Percentiles rank a stretch among this genome's conserved stretches.
These are phyloP conservation scores for Fusarium nematophilum DNA, from an alignment of 2,329 filamentous ascomycete genomes.

Conservation along the genomic window DNA sequence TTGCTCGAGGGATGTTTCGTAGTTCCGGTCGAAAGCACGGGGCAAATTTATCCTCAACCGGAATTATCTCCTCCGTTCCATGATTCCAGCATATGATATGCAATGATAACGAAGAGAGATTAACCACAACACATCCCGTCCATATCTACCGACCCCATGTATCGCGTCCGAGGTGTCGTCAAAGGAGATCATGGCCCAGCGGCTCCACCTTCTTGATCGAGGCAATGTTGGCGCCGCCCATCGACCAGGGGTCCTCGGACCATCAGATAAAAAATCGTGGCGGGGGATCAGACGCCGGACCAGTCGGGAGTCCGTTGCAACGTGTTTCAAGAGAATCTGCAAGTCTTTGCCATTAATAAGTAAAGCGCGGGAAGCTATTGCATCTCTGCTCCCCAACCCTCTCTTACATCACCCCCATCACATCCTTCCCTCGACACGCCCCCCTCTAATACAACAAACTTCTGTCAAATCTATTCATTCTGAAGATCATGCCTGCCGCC, in stretches of 20 bases:
- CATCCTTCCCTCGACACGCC: neutral
- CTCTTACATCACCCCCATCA: neutral
- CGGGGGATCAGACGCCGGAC: neutral
- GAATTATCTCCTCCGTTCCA: neutral
- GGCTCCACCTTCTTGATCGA: neutral
- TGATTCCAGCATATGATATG: no score
- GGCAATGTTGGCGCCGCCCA: slow-evolving; percentile 5
- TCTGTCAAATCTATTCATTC: neutral
- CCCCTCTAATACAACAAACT: neutral
- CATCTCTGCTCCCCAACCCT: no score
- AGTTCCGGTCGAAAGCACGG: neutral
- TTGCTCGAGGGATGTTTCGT: neutral
- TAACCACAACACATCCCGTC: neutral
- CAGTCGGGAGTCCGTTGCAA: no score
- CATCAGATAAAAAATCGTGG: neutral
- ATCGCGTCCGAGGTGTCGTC: neutral
- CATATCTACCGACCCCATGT: neutral
- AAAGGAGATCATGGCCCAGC: neutral
- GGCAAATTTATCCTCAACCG: slow-evolving; percentile 17
- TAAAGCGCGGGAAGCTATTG: no score
- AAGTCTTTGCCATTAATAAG: no score
- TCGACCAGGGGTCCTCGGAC: neutral
- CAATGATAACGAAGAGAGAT: neutral
- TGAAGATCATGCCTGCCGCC: slow-evolving; percentile 30
- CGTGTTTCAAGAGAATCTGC: neutral